phyloP scores from a whole-genome alignment of 495 filamentous ascomycete species.

The Hyaloscypha finlandica region DNA sequence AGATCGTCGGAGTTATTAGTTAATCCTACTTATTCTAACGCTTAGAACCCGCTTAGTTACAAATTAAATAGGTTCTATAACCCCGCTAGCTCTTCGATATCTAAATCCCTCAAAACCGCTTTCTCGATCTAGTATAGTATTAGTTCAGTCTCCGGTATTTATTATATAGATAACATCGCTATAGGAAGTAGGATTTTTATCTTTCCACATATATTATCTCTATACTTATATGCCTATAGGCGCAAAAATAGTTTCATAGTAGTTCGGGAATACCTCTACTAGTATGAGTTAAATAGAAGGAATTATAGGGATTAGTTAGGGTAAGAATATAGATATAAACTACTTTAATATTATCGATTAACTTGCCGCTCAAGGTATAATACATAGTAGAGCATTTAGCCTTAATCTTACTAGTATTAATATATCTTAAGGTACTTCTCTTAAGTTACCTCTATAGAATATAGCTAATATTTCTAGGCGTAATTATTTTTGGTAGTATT shows the following conservation, averaged over 20 bases:
- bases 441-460: not conserved
- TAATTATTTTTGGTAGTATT: conserved; percentile 31
- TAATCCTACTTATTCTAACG: conserved; percentile 12
- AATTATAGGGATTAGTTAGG: conserved; percentile 12
- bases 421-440: conserved; percentile 1
- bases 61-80: not conserved
- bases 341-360: conserved; percentile 16
- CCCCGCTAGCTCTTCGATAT: conserved; percentile 1
- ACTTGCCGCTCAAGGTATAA: conserved; percentile 14
- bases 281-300: conserved; percentile 1
- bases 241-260: not conserved
- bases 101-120: not conserved
- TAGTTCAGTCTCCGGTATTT: conserved; percentile 6
- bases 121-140: conserved; percentile 14
- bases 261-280: conserved; percentile 7
- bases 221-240: not conserved
- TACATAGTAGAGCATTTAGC: conserved; percentile 20
- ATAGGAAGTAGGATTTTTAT: conserved; percentile 11
- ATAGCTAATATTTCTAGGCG: conserved; percentile 11
- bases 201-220: no score
- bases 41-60: not conserved
- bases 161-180: conserved; percentile 10
- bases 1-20: conserved; percentile 18
- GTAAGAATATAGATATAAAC: not conserved
- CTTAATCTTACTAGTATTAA: conserved; percentile 9